These are phyloP conservation scores for Papilionanthe hybrid DNA, from an alignment of 116 monocot species.

Conservation along the genomic window DNA sequence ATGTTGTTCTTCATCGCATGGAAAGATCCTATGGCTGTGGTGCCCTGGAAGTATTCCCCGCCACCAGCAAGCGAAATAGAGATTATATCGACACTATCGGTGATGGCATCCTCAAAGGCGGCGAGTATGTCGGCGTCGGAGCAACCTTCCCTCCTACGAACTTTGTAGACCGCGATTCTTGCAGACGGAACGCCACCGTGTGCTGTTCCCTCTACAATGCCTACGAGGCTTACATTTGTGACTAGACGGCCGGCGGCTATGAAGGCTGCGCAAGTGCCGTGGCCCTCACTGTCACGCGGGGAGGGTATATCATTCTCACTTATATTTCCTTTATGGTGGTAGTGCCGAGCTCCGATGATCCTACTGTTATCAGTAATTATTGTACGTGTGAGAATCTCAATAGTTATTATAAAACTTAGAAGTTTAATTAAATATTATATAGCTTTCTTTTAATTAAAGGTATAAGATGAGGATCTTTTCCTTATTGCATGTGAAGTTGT, in stretches of 20 bases:
- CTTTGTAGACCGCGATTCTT: conserved; percentile 19
- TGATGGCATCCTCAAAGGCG: conserved; percentile 18
- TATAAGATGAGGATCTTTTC: not conserved
- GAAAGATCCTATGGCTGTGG: conserved; percentile 20
- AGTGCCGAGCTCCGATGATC: conserved; percentile 13
- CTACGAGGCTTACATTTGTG: not conserved
- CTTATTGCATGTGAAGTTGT: conserved; percentile 34
- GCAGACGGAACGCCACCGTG: conserved; percentile 10
- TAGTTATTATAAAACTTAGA: not conserved
- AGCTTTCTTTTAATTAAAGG: not conserved
- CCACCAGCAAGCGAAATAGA: conserved; percentile 7
- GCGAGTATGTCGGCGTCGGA: conserved; percentile 9
- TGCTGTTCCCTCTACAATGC: conserved; percentile 4
- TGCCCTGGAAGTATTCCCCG: not conserved
- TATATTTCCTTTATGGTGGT: not conserved
- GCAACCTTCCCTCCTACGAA: conserved; percentile 8
- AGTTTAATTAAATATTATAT: not conserved
- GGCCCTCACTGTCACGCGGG: not conserved
- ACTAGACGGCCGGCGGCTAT: conserved; percentile 9
- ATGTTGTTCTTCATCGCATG: conserved; percentile 20
- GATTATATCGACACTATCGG: conserved; percentile 18
- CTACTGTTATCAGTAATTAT: not conserved
- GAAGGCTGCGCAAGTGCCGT: conserved; percentile 12
- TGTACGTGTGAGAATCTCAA: not conserved
- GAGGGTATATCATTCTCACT: not conserved